Conservation (phyloP, 1,284 basidiomycete species). For the Moniliella sp. region DNA sequence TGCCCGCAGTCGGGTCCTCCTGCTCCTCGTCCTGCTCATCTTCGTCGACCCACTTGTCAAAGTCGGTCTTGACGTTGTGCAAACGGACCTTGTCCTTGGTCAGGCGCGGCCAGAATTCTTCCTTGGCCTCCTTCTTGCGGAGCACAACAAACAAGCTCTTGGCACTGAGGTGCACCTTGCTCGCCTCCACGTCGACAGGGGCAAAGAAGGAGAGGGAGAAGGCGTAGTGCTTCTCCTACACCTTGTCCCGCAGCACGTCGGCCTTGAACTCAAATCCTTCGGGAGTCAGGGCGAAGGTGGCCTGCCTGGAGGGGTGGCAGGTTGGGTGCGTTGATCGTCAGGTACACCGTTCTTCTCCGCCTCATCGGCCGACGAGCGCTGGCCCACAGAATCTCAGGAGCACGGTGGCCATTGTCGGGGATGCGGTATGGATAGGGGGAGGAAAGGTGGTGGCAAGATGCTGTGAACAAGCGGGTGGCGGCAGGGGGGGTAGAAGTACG, state of each 20-base stretch:
- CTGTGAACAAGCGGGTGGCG: too few relatives aligned
- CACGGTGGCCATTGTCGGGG: slow-evolving; percentile 2
- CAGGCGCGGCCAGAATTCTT: slow-evolving; percentile 33
- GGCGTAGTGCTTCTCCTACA: slow-evolving; percentile 19
- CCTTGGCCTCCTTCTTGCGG: slow-evolving; percentile 23
- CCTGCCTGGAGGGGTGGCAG: slow-evolving; percentile 15
- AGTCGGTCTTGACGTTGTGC: slow-evolving; percentile 35
- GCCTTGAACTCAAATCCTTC: slow-evolving; percentile 21
- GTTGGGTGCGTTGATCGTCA: slow-evolving; percentile 33
- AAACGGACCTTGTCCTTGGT: slow-evolving; percentile 33
- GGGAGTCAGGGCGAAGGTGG: slow-evolving; percentile 23
- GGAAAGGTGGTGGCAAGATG: background rate
- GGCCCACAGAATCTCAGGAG: slow-evolving; percentile 31
- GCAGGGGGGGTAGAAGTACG: too few relatives aligned
- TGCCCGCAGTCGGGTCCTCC: slow-evolving; percentile 9
- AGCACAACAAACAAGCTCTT: slow-evolving; percentile 28
- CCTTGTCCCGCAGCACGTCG: slow-evolving; percentile 16
- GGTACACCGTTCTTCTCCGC: slow-evolving; percentile 29
- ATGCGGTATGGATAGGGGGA: background rate
- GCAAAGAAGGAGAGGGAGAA: slow-evolving; percentile 30
- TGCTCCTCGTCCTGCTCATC: slow-evolving; percentile 28
- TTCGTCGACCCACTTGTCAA: slow-evolving; percentile 35
- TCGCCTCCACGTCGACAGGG: slow-evolving; percentile 24
- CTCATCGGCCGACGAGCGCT: slow-evolving; percentile 22
- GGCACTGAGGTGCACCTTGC: slow-evolving; percentile 23